Evolutionary conservation across 306 rosid species (phyloP), one percentile per base, ranked within the genome.

Genomic region (Lotus japonicus): DNA sequence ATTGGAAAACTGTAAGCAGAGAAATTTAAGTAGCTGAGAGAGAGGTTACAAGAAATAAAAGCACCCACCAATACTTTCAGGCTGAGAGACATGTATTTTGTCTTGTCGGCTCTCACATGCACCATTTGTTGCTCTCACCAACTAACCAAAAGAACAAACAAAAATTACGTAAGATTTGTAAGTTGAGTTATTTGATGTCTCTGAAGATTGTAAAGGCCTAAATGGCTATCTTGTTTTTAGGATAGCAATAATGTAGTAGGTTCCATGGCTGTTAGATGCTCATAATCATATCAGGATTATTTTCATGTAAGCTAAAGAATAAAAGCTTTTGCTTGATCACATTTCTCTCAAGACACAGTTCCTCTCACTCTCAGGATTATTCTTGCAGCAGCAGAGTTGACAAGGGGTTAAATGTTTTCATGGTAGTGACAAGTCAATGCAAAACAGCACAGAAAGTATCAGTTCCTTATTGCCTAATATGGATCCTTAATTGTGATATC

Each of bases 11-110:
- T 18, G 5, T 8, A 10, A 38, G 70, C 38, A 41, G 4, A 64
- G 44, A 45, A 33, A 33, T 19, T 13, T 46, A 14, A 70, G 10
- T n/a, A 54, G 41, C 59, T 4, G 19, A 36, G 19, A 56, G 26
- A 56, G 11, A 53, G 11, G 13, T 1, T 31, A 15, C 18, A 35
- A 23, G 35, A 70, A 33, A 63, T 6, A 9, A 17, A 42, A 64
- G 49, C 26, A 51, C 69, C 55, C 58, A 78, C 73, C 70, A 58
- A 41, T 26, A 14, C 64, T 70, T 64, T 64, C 58, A 14, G 64
- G 74, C 58, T 21, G 26, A 11, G 60, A 57, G 56, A 60, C 14
- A 64, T 7, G 73, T 28, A 55, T 8, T 31, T 45, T 70, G n/a
- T 77, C 77, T 16, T 21, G 64, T 49, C 1, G 16, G 13, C 62